Conservation (phyloP, 169 alveolate genomes). For the Plasmodium inui region DNA sequence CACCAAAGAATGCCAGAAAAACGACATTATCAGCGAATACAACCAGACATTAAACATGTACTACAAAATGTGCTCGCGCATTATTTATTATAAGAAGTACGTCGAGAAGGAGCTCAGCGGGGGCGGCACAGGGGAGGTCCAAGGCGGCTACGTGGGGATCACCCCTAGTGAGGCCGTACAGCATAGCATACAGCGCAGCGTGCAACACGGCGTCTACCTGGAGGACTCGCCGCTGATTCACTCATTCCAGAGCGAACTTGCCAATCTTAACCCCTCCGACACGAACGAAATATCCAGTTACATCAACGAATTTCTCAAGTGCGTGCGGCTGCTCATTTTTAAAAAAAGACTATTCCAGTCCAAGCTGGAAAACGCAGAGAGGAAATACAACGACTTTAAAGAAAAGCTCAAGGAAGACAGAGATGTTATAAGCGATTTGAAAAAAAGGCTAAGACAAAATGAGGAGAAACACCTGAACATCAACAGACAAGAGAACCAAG, state of each 20-base stretch:
- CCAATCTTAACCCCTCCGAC: constrained; percentile 11
- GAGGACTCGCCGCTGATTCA: background rate
- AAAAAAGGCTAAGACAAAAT: constrained; percentile 58
- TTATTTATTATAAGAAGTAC: constrained; percentile 49
- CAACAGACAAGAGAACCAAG: background rate
- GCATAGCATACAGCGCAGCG: background rate
- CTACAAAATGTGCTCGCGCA: constrained; percentile 54
- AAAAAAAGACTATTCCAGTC: constrained; percentile 57
- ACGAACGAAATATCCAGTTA: constrained; percentile 36
- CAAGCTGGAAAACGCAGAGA: constrained; percentile 54
- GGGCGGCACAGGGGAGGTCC: background rate
- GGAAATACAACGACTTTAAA: constrained; percentile 39
- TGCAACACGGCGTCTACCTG: background rate
- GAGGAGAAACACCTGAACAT: constrained; percentile 10
- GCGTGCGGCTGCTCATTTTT: constrained; percentile 39
- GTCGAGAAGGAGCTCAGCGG: constrained; percentile 32
- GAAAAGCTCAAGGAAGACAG: constrained; percentile 64
- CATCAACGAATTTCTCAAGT: constrained; percentile 43
- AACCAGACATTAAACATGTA: constrained; percentile 30
- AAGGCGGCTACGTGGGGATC: background rate
- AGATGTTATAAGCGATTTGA: constrained; percentile 56
- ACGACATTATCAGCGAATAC: constrained; percentile 23
- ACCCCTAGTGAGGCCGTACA: background rate
- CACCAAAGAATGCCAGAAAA: constrained; percentile 33
- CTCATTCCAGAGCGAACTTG: background rate